Evolutionary conservation across 2,329 filamentous ascomycete genomes (phyloP).

Genomic region (Fusarium longipes): DNA sequence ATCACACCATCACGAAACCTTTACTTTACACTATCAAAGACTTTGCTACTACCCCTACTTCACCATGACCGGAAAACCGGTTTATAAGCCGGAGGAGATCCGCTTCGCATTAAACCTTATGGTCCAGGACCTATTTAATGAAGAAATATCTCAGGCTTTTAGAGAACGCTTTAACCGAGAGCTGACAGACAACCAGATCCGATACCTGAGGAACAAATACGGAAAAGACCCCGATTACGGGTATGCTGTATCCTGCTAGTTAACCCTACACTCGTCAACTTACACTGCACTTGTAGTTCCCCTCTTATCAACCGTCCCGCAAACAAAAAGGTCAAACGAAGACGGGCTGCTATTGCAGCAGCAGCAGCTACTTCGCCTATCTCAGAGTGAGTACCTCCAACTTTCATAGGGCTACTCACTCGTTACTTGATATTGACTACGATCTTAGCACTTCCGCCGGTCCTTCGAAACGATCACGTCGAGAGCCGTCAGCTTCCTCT

Average conservation of each 20-base stretch:
- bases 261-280: not conserved
- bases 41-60: not conserved
- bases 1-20: not conserved
- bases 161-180: conserved; percentile 44
- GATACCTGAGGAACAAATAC: conserved; percentile 56
- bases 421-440: conserved; percentile 3
- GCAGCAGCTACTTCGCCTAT: not conserved
- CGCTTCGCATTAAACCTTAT: conserved; percentile 50
- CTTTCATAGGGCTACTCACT: not conserved
- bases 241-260: conserved; percentile 43
- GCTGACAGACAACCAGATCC: conserved; percentile 52
- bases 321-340: conserved; percentile 28
- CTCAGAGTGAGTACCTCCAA: conserved; percentile 11
- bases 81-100: conserved; percentile 52
- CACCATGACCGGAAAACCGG: conserved; percentile 46
- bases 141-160: conserved; percentile 48
- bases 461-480: conserved; percentile 2
- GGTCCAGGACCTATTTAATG: conserved; percentile 40
- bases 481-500: not conserved
- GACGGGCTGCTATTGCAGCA: conserved; percentile 7
- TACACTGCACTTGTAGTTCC: conserved; percentile 6
- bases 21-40: not conserved
- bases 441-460: not conserved
- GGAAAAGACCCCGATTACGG: conserved; percentile 54
- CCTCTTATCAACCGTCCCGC: conserved; percentile 27